Evolutionary conservation across 2,329 filamentous ascomycete genomes (phyloP), one percentile per base, ranked within the genome.

Genomic region (Aureobasidium mangrovei): DNA sequence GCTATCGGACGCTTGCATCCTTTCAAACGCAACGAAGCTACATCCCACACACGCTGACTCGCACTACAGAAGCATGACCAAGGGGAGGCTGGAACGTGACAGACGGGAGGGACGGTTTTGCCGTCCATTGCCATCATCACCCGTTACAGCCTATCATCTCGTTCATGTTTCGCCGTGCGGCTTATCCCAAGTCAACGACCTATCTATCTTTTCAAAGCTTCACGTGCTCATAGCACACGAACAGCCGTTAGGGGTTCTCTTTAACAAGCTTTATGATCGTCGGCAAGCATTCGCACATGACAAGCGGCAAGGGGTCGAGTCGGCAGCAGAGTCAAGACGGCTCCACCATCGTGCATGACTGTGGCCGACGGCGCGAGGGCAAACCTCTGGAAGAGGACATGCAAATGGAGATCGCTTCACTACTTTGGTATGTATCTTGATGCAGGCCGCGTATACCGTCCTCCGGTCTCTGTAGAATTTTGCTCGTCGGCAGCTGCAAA

Each of bases 251-350:
- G 28, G 26, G 38, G 38, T 48, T 31, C 38, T 27, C 38, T 38
- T 51, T 51, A 10, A 33, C 38, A 51, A 51, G 47, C 47, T 51
- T 51, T 33, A 29, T 41, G 47, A 51, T 51, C 47, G 47, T 32
- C 47, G 26, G 47, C 47, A 51, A 51, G 47, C 47, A 51, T 41
- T 12, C 18, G 33, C 27, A 29, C 38, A 49, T 32, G 26, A 39
- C 40, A 35, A 48, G 33, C 38, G 46, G 32, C n/a, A 5, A 18
- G 12, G 29, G 3, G 8, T 32, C 33, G 28, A 51, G 27, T 36
- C 36, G 36, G 33, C 8, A 26, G 27, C 29, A 33, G 38, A 7
- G 9, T 39, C 47, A 51, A 39, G 47, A 41, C 10, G 29, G 8
- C 18, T 31, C 47, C 46, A 41, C 46, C 35, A 44, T 10, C 28